phyloP scores from a whole-genome alignment of 2,329 filamentous ascomycete genomes.

The Chrysosporium keratinophilum region DNA sequence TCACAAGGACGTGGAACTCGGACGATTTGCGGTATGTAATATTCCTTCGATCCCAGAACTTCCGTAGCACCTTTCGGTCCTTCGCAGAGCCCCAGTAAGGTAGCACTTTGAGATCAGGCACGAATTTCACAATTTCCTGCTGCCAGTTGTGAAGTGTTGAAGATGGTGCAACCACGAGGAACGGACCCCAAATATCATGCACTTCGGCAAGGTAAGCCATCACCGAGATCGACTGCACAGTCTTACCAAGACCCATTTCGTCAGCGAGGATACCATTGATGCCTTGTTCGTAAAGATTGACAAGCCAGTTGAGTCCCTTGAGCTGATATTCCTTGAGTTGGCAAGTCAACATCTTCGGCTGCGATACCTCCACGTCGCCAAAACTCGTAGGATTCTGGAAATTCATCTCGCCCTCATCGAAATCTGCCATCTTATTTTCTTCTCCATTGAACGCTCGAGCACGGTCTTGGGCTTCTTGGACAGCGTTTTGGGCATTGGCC shows the following conservation, averaged over 20 bases:
- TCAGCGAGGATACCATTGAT: constrained; percentile 96
- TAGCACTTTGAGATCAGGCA: constrained; percentile 85
- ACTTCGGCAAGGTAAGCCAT: constrained; percentile 98
- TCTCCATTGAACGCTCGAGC: constrained; percentile 84
- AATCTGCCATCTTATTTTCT: constrained; percentile 54
- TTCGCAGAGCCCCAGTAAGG: constrained; percentile 95
- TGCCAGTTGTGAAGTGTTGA: constrained; percentile 70
- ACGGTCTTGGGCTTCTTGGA: constrained; percentile 86
- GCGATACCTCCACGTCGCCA: constrained; percentile 85
- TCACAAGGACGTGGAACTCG: constrained; percentile 90
- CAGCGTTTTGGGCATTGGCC: constrained; percentile 91
- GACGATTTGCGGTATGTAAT: constrained; percentile 89
- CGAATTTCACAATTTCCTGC: constrained; percentile 91
- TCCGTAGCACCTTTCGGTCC: constrained; percentile 89
- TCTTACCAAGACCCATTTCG: constrained; percentile 99
- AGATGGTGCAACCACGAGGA: constrained; percentile 82
- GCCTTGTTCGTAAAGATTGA: constrained; percentile 96
- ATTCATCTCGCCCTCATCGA: constrained; percentile 96
- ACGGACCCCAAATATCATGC: constrained; percentile 90
- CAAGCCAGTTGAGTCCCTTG: constrained; percentile 98
- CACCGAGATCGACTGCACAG: constrained; percentile 95
- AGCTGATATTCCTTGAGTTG: constrained; percentile 98
- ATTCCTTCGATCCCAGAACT: constrained; percentile 98
- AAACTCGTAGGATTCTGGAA: constrained; percentile 97
- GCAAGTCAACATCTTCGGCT: constrained; percentile 85